Conservation (phyloP, 1,284 basidiomycete genomes). For the Leccinum huronense region DNA sequence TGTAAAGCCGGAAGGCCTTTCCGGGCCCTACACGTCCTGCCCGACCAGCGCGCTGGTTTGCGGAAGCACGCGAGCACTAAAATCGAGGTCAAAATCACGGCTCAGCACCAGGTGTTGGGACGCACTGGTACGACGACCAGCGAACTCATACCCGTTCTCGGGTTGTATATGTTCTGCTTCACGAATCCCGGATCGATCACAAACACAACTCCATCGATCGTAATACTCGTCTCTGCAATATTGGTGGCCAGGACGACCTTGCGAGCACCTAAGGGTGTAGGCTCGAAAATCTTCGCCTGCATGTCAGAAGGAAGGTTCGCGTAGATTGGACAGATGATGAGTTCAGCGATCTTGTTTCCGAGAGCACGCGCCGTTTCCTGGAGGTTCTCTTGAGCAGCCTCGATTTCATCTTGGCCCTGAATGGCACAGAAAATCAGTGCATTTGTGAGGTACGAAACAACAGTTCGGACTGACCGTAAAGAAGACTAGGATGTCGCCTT, state of each 20-base stretch:
- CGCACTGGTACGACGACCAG: constrained; percentile 89
- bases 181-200: constrained; percentile 98
- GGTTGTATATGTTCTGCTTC: constrained; percentile 97
- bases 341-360: constrained; percentile 93
- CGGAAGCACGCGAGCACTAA: constrained; percentile 93
- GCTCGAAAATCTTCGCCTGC: constrained; percentile 99
- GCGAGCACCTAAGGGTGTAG: constrained; percentile 92
- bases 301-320: constrained; percentile 97
- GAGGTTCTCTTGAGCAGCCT: constrained; percentile 93
- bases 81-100: constrained; percentile 12
- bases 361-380: constrained; percentile 93
- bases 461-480: constrained; percentile 66
- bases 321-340: constrained; percentile 97
- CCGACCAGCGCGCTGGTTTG: constrained; percentile 94
- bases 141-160: constrained; percentile 94
- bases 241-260: constrained; percentile 99
- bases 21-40: constrained; percentile 98
- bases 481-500: constrained; percentile 98
- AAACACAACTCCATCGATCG: constrained; percentile 96
- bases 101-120: constrained; percentile 16
- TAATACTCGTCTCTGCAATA: constrained; percentile 98
- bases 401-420: constrained; percentile 98
- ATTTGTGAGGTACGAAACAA: not conserved
- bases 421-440: not conserved
- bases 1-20: constrained; percentile 97